phyloP scores from a whole-genome alignment of 2,329 filamentous ascomycete genomes.

The Xylariales sp. region DNA sequence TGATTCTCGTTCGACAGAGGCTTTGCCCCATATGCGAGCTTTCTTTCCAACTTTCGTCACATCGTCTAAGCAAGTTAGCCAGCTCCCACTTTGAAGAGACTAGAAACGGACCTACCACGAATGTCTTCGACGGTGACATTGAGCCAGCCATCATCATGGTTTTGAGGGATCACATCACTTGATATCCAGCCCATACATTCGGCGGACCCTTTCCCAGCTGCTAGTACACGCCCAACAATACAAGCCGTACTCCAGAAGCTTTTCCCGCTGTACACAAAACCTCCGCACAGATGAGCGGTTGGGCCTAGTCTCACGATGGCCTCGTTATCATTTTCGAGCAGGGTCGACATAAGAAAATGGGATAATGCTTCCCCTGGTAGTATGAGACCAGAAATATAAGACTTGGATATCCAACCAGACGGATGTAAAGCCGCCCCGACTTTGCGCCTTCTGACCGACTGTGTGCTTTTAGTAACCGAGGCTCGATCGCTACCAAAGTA shows the following conservation, averaged over 20 bases:
- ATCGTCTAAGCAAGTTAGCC: slow-evolving; percentile 56
- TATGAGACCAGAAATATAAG: slow-evolving; percentile 73
- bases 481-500: slow-evolving; percentile 57
- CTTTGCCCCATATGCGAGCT: slow-evolving; percentile 71
- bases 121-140: slow-evolving; percentile 67
- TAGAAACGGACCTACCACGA: slow-evolving; percentile 53
- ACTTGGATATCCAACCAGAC: slow-evolving; percentile 75
- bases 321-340: slow-evolving; percentile 72
- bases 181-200: slow-evolving; percentile 78
- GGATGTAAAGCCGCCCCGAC: slow-evolving; percentile 68
- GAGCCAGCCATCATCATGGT: slow-evolving; percentile 67
- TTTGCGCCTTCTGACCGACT: slow-evolving; percentile 61
- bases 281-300: slow-evolving; percentile 71
- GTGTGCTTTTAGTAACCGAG: slow-evolving; percentile 46
- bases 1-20: slow-evolving; percentile 68
- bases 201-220: slow-evolving; percentile 69
- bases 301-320: slow-evolving; percentile 69
- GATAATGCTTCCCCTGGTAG: slow-evolving; percentile 72
- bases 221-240: slow-evolving; percentile 72
- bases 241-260: slow-evolving; percentile 78
- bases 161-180: slow-evolving; percentile 66
- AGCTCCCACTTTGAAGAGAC: slow-evolving; percentile 33
- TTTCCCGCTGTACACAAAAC: slow-evolving; percentile 71
- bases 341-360: slow-evolving; percentile 73
- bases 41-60: slow-evolving; percentile 63